Conservation (phyloP, 2,329 filamentous ascomycete genomes). For the Colletotrichum tropicicola region DNA sequence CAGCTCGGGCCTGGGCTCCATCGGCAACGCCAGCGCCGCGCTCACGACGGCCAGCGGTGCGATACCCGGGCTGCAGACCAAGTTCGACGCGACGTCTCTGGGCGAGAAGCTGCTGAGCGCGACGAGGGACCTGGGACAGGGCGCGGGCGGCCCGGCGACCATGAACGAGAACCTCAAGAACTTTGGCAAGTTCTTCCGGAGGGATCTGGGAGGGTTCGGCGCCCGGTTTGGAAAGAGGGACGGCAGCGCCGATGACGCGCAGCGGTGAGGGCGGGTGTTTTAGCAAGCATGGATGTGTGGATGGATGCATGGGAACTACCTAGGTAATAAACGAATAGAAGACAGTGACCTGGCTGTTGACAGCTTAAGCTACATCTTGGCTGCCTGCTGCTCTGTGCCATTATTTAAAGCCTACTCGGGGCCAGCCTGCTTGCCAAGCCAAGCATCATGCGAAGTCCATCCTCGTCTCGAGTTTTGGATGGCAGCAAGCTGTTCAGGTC, state of each 20-base stretch:
- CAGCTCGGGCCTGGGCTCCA: slow-evolving; percentile 41
- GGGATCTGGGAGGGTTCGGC: slow-evolving; percentile 83
- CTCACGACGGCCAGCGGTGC: slow-evolving; percentile 42
- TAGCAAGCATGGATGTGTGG: neutral
- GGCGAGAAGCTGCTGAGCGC: slow-evolving; percentile 90
- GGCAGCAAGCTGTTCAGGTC: no score
- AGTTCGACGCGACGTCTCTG: slow-evolving; percentile 84
- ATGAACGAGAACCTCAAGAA: slow-evolving; percentile 95
- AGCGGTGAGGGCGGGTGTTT: slow-evolving; percentile 30
- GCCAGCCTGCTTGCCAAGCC: no score
- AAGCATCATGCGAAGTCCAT: no score
- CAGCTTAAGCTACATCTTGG: no score
- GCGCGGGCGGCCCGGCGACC: slow-evolving; percentile 60
- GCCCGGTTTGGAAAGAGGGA: slow-evolving; percentile 75
- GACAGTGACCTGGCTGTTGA: no score
- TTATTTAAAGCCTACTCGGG: no score
- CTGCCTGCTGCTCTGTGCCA: no score
- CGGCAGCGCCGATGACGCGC: slow-evolving; percentile 43
- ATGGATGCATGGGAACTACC: no score
- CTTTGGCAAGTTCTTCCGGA: slow-evolving; percentile 94
- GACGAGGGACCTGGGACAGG: slow-evolving; percentile 79
- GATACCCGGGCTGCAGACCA: slow-evolving; percentile 51
- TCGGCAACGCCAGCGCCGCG: slow-evolving; percentile 52
- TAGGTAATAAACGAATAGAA: no score
- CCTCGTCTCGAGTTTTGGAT: no score